These are phyloP conservation scores for Quercus phellos DNA, from an alignment of 331 rosid genomes.

Conservation along the genomic window DNA sequence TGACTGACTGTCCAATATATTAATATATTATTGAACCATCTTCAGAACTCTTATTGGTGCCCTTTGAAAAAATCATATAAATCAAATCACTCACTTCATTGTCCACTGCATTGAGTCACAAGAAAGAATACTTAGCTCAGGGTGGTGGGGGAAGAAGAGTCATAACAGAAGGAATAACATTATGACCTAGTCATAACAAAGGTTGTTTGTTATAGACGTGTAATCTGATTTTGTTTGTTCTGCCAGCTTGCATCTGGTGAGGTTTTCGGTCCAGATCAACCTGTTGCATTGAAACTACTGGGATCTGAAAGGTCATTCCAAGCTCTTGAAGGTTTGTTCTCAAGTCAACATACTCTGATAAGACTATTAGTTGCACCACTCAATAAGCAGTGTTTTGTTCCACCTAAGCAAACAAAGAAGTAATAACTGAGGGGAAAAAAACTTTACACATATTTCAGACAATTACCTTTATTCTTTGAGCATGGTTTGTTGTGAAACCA, in stretches of 20 bases:
- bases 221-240: constrained; percentile 25
- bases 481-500: background rate
- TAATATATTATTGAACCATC: background rate
- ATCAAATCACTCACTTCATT: background rate
- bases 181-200: background rate
- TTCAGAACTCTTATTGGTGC: background rate
- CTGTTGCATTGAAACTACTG: constrained; percentile 76
- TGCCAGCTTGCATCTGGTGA: constrained; percentile 91
- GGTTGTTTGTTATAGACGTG: background rate
- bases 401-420: background rate
- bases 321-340: constrained; percentile 87
- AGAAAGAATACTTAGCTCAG: background rate
- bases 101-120: background rate
- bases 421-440: background rate
- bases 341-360: background rate
- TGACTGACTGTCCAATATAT: background rate
- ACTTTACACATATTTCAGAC: background rate
- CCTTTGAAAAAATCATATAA: background rate
- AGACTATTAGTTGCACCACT: background rate
- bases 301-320: constrained; percentile 88
- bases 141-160: background rate
- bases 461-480: background rate
- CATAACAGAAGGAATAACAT: background rate
- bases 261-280: constrained; percentile 93
- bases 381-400: background rate